Percentiles rank a stretch among this genome's conserved stretches.
phyloP scores from a whole-genome alignment of 352 stramenopile species.

The Globisporangium orthogonon region DNA sequence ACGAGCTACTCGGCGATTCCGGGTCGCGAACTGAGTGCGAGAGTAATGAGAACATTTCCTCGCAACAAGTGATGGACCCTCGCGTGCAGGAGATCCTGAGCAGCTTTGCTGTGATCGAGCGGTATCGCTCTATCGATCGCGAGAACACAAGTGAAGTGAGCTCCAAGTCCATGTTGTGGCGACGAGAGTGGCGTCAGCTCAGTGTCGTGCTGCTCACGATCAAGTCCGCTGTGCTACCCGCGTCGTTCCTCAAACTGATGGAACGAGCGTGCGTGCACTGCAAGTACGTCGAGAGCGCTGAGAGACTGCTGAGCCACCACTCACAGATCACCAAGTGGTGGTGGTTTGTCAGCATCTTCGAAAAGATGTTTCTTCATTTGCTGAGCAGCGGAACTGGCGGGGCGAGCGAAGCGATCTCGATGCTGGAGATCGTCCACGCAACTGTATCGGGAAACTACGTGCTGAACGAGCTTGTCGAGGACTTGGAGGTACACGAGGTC shows the following conservation, averaged over 20 bases:
- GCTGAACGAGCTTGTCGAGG: slow-evolving; percentile 36
- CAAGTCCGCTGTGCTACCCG: slow-evolving; percentile 5
- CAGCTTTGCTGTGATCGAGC: slow-evolving; percentile 29
- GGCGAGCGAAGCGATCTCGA: slow-evolving; percentile 9
- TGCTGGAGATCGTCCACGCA: slow-evolving; percentile 26
- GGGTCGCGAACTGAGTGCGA: background rate
- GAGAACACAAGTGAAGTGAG: background rate
- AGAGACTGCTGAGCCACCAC: slow-evolving; percentile 21
- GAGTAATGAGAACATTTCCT: background rate
- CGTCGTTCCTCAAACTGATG: slow-evolving; percentile 22
- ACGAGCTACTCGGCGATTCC: slow-evolving; percentile 1
- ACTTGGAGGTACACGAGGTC: slow-evolving; percentile 12
- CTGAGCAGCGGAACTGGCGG: background rate
- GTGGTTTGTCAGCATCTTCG: slow-evolving; percentile 33
- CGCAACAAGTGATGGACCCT: background rate
- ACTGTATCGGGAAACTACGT: slow-evolving; percentile 18
- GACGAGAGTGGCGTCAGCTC: slow-evolving; percentile 58
- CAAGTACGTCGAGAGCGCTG: slow-evolving; percentile 29
- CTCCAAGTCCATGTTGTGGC: slow-evolving; percentile 20
- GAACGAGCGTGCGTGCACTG: slow-evolving; percentile 38
- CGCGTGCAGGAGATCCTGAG: slow-evolving; percentile 30
- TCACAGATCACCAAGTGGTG: slow-evolving; percentile 41
- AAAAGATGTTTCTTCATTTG: slow-evolving; percentile 20
- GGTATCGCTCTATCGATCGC: slow-evolving; percentile 19
- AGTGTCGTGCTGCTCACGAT: slow-evolving; percentile 24